Conservation (phyloP, 495 filamentous ascomycete species). For the Ramalina intermedia region DNA sequence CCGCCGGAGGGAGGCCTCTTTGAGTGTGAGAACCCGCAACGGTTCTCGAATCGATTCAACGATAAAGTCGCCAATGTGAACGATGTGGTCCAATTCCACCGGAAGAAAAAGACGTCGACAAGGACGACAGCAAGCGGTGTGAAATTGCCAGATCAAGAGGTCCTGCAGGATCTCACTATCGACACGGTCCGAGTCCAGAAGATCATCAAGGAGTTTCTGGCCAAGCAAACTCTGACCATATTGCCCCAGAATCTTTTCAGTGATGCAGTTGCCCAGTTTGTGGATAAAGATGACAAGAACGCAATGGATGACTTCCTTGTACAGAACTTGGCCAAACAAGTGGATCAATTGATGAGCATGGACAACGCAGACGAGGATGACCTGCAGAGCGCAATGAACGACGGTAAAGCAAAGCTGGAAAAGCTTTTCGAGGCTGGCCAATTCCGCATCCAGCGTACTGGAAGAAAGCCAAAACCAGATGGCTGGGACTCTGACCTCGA, state of each 20-base stretch:
- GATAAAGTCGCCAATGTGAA: constrained; percentile 84
- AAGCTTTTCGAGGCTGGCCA: constrained; percentile 54
- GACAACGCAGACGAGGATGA: constrained; percentile 50
- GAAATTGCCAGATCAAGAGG: constrained; percentile 41
- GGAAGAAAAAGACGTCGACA: constrained; percentile 52
- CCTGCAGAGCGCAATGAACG: constrained; percentile 56
- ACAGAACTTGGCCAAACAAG: constrained; percentile 59
- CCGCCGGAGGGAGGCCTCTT: constrained; percentile 76
- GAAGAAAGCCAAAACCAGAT: constrained; percentile 66
- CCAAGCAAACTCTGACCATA: constrained; percentile 74
- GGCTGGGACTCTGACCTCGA: constrained; percentile 78
- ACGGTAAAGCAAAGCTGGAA: constrained; percentile 55
- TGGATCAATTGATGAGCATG: constrained; percentile 55
- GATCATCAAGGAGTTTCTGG: constrained; percentile 72
- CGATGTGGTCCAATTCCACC: constrained; percentile 85
- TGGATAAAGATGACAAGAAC: constrained; percentile 89
- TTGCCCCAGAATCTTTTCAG: constrained; percentile 82
- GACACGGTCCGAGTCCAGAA: constrained; percentile 79
- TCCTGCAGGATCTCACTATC: constrained; percentile 43
- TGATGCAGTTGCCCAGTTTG: constrained; percentile 85
- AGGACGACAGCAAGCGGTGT: constrained; percentile 26
- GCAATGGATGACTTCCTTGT: constrained; percentile 82
- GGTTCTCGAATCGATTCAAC: constrained; percentile 88
- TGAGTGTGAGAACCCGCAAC: constrained; percentile 88
- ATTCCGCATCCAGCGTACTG: constrained; percentile 34